phyloP scores from a whole-genome alignment of 306 rosid species.

The Medicago truncatula region MtrunA17r5.0-ANR NC_053049.1:46251501-46252000 shows the following conservation, averaged over 20 bases:
- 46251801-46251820: conserved; percentile 95
- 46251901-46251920: neutral
- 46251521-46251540: conserved; percentile 39
- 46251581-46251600: neutral
- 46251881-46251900: neutral
- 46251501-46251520: conserved; percentile 52
- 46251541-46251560: conserved; percentile 54
- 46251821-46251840: conserved; percentile 16
- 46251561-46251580: neutral
- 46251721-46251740: conserved; percentile 99
- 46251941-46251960: neutral
- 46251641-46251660: conserved; percentile 82
- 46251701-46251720: conserved; percentile 90
- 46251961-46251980: neutral
- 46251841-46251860: conserved; percentile 36
- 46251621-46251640: conserved; percentile 83
- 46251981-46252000: too few relatives aligned
- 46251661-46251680: conserved; percentile 94
- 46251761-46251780: conserved; percentile 84
- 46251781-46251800: conserved; percentile 88
- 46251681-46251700: conserved; percentile 98
- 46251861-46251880: conserved; percentile 44
- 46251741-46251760: conserved; percentile 92
- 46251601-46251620: conserved; percentile 20
- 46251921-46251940: neutral